Evolutionary conservation across 2,329 filamentous ascomycete species (phyloP), one percentile per base, ranked within the genome.

Genomic region (Paecilomyces sp.): DNA sequence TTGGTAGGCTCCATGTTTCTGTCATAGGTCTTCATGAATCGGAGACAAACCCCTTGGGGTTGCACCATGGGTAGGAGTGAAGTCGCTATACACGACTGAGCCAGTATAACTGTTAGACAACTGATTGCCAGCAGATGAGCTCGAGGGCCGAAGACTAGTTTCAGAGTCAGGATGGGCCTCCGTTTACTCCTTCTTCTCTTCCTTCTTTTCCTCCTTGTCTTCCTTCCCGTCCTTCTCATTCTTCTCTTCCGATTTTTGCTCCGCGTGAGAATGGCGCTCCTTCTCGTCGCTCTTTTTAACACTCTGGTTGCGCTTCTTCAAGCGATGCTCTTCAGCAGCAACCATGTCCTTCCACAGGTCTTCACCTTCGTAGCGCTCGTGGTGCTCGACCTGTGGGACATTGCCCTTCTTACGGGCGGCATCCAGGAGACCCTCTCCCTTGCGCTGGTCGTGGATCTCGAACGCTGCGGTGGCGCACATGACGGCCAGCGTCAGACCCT

Each of bases 351-450:
- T 94, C 94, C 94, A 99, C 69, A 97, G 83, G 75, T 97, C 92
- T 79, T 96, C 90, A 53, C 91, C 90, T 72, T 88, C 83, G 74
- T 95, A 94, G 64, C 90, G 83, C 80, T 95, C 91, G 78, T 92
- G 90, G 74, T 88, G 85, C 1, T 90, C 91, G 72, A 57, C 90
- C 89, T 75, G 93, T 90, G 53, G 92, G 65, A 12, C 94, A 84
- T 82, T 87, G 13, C 88, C 89, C 89, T 96, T 73, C 88, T 83
- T 64, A 88, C 41, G 41, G n/a, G 89, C 65, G 13, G 68, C 60
- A 51, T 76, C 70, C 30, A 76, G 24, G 8, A 76, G 62, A 11
- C 71, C 74, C 70, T 83, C 83, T 55, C 91, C 91, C 71, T 84
- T 84, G 71, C 86, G 87, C 65, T 88, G 89, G 75, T 99, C 94